Evolutionary conservation across 2,329 filamentous ascomycete genomes (phyloP).

Genomic region (Bertia moriformis): DNA sequence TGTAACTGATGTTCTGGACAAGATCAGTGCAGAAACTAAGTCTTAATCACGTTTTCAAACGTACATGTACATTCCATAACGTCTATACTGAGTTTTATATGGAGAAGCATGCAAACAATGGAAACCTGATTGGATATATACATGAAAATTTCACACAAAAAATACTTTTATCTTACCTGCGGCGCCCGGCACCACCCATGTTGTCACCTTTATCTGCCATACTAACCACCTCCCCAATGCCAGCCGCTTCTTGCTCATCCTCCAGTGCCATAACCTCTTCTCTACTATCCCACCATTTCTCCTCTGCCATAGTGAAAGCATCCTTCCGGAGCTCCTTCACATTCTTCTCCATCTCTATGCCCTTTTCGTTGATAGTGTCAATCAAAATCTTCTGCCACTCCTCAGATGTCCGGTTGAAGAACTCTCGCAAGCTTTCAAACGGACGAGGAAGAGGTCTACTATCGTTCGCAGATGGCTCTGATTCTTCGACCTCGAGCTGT

Average conservation of each 20-base stretch:
- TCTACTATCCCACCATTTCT: conserved; percentile 97
- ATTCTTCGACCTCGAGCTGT: conserved; percentile 20
- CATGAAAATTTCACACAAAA: no score
- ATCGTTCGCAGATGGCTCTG: conserved; percentile 17
- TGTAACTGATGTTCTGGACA: conserved; percentile 44
- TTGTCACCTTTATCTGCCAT: conserved; percentile 58
- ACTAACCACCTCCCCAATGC: conserved; percentile 87
- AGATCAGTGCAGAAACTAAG: not conserved
- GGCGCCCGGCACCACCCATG: conserved; percentile 24
- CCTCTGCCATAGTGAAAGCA: conserved; percentile 81
- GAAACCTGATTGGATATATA: not conserved
- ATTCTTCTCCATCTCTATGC: conserved; percentile 50
- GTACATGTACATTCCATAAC: no score
- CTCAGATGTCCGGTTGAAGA: conserved; percentile 74
- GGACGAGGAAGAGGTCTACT: conserved; percentile 34
- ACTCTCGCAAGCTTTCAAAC: conserved; percentile 81
- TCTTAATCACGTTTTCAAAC: no score
- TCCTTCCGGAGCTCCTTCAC: conserved; percentile 87
- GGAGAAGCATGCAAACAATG: not conserved
- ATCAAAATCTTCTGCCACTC: conserved; percentile 85
- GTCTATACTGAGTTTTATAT: no score
- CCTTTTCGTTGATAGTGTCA: conserved; percentile 56
- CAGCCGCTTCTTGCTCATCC: conserved; percentile 88
- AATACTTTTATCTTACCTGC: not conserved
- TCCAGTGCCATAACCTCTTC: conserved; percentile 86